These are phyloP conservation scores for Talaromyces ruber DNA, from an alignment of 495 filamentous ascomycete genomes.

Conservation along the genomic window DNA sequence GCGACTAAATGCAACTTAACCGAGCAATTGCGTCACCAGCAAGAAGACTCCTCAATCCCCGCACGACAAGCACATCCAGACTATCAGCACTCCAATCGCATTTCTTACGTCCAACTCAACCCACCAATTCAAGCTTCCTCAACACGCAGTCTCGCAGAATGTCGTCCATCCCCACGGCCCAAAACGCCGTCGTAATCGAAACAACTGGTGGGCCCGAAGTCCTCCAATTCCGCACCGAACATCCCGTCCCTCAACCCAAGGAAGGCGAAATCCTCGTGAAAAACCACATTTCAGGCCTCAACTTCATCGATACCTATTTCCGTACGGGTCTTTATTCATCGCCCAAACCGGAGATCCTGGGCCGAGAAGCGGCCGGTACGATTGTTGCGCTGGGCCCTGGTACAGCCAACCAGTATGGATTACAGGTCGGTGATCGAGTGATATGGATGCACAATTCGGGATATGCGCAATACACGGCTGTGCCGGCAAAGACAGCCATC, in stretches of 20 bases:
- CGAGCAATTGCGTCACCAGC: not conserved
- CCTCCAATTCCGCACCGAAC: conserved; percentile 61
- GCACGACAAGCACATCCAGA: not conserved
- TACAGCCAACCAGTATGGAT: conserved; percentile 27
- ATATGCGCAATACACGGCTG: conserved; percentile 75
- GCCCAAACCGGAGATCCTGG: conserved; percentile 70
- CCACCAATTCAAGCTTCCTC: not conserved
- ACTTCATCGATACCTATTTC: conserved; percentile 88
- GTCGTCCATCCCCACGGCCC: conserved; percentile 45
- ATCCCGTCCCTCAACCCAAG: conserved; percentile 65
- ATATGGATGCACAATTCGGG: conserved; percentile 51
- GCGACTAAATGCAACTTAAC: not conserved
- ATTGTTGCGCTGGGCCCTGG: conserved; percentile 45
- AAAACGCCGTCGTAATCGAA: conserved; percentile 70
- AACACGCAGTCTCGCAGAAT: not conserved
- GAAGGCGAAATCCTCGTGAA: conserved; percentile 73
- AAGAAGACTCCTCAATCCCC: not conserved
- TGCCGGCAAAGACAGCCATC: conserved; percentile 44
- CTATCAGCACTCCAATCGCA: not conserved
- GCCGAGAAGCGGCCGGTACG: conserved; percentile 69
- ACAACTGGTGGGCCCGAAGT: conserved; percentile 73
- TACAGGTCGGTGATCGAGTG: conserved; percentile 59
- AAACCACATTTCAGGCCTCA: conserved; percentile 79
- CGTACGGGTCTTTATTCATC: conserved; percentile 77
- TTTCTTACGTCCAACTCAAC: not conserved